These are phyloP conservation scores for Aspergillus flavus DNA, from an alignment of 2,329 filamentous ascomycete species.

Conservation along the genomic window DNA sequence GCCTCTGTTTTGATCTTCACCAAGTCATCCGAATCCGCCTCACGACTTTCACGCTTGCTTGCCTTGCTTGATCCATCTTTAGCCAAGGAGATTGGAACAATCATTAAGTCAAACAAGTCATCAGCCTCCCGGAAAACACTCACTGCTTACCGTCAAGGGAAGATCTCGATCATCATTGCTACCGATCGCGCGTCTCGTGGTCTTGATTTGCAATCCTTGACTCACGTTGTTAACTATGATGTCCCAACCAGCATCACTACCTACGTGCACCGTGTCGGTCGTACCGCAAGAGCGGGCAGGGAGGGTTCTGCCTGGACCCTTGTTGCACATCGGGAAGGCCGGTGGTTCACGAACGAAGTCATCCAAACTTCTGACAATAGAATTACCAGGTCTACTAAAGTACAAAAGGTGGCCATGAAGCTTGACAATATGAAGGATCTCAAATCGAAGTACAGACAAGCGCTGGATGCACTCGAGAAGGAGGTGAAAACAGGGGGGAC, in stretches of 20 bases:
- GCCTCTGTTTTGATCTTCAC: slow-evolving; percentile 76
- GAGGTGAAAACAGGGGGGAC: slow-evolving; percentile 34
- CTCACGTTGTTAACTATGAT: slow-evolving; percentile 93
- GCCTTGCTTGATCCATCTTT: slow-evolving; percentile 65
- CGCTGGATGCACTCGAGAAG: slow-evolving; percentile 40
- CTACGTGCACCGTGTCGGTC: slow-evolving; percentile 89
- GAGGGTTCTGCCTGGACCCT: slow-evolving; percentile 82
- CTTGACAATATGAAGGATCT: slow-evolving; percentile 30
- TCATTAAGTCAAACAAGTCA: slow-evolving; percentile 78
- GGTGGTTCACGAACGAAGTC: slow-evolving; percentile 91
- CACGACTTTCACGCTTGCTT: slow-evolving; percentile 82
- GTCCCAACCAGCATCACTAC: slow-evolving; percentile 77
- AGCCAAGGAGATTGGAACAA: slow-evolving; percentile 63
- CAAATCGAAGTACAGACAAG: slow-evolving; percentile 35
- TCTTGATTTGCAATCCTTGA: slow-evolving; percentile 76
- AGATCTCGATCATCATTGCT: slow-evolving; percentile 76
- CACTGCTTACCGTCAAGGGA: slow-evolving; percentile 63
- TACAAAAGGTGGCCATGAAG: slow-evolving; percentile 37
- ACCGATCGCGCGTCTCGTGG: slow-evolving; percentile 93
- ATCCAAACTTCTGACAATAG: slow-evolving; percentile 51
- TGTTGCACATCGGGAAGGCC: slow-evolving; percentile 76
- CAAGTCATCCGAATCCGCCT: slow-evolving; percentile 83
- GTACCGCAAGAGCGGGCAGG: slow-evolving; percentile 81
- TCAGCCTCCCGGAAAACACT: slow-evolving; percentile 69
- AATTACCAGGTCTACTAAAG: slow-evolving; percentile 31